phyloP scores from a whole-genome alignment of 768 basidiomycete genomes.

The Chiua virens region DNA sequence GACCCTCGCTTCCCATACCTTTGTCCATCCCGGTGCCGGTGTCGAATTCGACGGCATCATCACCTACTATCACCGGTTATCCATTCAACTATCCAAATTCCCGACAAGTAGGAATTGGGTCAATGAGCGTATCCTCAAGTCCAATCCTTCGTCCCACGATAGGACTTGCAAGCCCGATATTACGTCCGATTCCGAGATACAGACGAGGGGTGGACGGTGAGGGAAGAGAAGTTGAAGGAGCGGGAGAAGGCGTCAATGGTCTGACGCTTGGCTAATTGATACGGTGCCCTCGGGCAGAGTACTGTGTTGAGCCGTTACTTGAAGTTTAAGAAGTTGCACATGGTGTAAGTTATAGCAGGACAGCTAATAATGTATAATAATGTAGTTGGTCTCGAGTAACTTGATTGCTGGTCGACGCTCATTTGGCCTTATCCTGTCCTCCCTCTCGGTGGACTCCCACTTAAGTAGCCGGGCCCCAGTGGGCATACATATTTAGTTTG shows the following conservation, averaged over 20 bases:
- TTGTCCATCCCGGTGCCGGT: conserved; percentile 57
- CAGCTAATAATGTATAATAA: no score
- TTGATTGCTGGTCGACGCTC: no score
- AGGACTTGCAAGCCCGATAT: conserved; percentile 72
- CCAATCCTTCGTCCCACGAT: conserved; percentile 73
- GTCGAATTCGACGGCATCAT: conserved; percentile 66
- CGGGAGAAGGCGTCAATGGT: conserved; percentile 73
- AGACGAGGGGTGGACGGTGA: conserved; percentile 54
- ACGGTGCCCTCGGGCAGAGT: neutral
- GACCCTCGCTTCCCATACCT: conserved; percentile 69
- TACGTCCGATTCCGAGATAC: conserved; percentile 63
- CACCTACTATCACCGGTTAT: conserved; percentile 63
- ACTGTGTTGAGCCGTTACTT: no score
- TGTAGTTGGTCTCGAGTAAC: no score
- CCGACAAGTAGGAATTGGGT: conserved; percentile 38
- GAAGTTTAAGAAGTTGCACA: no score
- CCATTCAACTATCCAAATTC: conserved; percentile 40
- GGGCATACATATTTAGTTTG: no score
- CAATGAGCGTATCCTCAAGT: conserved; percentile 62
- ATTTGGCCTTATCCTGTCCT: no score
- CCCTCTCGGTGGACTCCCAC: no score
- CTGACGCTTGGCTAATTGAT: conserved; percentile 41
- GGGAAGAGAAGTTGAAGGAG: conserved; percentile 73
- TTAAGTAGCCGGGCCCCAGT: no score
- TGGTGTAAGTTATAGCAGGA: no score